Conservation (phyloP, 163 green algal genomes). For the Chloroidium sp. region DNA sequence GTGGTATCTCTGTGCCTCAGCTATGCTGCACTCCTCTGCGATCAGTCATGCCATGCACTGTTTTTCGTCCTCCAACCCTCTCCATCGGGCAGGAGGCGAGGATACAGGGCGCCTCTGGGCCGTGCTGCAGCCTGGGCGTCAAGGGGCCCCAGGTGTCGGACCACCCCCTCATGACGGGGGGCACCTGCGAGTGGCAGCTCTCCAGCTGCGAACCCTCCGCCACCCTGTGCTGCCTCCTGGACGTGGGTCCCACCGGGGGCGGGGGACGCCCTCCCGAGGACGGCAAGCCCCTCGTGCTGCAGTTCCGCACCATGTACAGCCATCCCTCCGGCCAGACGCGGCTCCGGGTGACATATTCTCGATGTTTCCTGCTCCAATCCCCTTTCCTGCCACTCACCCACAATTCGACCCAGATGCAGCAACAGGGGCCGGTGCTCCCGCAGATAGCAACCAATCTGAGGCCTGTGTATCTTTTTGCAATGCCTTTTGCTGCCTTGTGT, state of each 20-base stretch:
- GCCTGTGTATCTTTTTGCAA: too few relatives aligned
- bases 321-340: conserved; percentile 57
- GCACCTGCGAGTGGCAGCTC: conserved; percentile 77
- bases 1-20: too few relatives aligned
- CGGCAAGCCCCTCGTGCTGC: conserved; percentile 73
- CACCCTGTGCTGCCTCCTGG: conserved; percentile 66
- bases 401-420: too few relatives aligned
- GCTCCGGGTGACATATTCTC: conserved; percentile 50
- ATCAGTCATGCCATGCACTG: too few relatives aligned
- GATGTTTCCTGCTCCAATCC: too few relatives aligned
- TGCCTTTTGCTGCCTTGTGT: too few relatives aligned
- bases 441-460: too few relatives aligned
- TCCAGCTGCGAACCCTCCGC: conserved; percentile 30
- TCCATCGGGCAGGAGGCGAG: conserved; percentile 25
- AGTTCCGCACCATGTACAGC: conserved; percentile 85
- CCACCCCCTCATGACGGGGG: conserved; percentile 60
- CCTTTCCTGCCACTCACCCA: too few relatives aligned
- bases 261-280: background rate
- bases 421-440: too few relatives aligned
- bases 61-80: too few relatives aligned
- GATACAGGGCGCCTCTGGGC: conserved; percentile 65
- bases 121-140: conserved; percentile 30
- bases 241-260: conserved; percentile 50
- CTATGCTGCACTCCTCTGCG: too few relatives aligned
- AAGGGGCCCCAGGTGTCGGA: conserved; percentile 11